Evolutionary conservation across 2,329 filamentous ascomycete genomes (phyloP).

Genomic region (Ophiocordyceps camponoti-rufipedis): DNA sequence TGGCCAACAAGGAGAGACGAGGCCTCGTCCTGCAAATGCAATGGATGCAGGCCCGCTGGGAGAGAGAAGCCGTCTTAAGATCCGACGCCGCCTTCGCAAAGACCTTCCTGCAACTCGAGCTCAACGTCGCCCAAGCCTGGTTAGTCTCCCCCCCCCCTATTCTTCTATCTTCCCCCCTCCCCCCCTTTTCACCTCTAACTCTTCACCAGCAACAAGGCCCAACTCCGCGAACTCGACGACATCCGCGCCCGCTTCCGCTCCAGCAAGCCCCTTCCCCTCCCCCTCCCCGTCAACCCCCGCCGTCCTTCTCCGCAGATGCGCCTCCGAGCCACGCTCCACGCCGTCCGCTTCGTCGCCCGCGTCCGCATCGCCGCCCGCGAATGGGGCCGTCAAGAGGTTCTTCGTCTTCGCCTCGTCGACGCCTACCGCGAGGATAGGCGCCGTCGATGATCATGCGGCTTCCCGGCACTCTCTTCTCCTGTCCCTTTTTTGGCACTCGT

Average conservation of each 20-base stretch:
- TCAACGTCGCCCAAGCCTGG: conserved; percentile 79
- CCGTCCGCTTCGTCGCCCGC: conserved; percentile 34
- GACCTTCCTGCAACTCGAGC: conserved; percentile 59
- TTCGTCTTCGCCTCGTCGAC: conserved; percentile 27
- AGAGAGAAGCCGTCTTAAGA: conserved; percentile 64
- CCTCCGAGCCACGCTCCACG: conserved; percentile 25
- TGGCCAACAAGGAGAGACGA: conserved; percentile 55
- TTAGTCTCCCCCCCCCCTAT: conserved; percentile 46
- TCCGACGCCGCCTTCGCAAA: conserved; percentile 74
- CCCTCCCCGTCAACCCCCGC: conserved; percentile 9
- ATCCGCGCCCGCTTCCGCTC: conserved; percentile 39
- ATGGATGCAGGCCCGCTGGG: conserved; percentile 69
- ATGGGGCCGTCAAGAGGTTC: conserved; percentile 34
- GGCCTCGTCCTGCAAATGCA: conserved; percentile 80
- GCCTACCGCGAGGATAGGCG: conserved; percentile 25
- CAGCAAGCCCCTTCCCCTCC: conserved; percentile 7
- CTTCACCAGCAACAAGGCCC: conserved; percentile 65
- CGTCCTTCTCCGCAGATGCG: neutral
- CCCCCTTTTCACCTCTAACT: neutral
- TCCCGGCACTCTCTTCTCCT: neutral
- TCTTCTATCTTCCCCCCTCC: conserved; percentile 1
- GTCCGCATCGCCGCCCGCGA: conserved; percentile 26
- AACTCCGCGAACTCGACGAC: conserved; percentile 67
- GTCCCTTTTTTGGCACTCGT: neutral
- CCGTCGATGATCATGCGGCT: conserved; percentile 10